Base-by-base conservation (phyloP, 306 rosid genomes). In the Begonia peltatifolia region DNA sequence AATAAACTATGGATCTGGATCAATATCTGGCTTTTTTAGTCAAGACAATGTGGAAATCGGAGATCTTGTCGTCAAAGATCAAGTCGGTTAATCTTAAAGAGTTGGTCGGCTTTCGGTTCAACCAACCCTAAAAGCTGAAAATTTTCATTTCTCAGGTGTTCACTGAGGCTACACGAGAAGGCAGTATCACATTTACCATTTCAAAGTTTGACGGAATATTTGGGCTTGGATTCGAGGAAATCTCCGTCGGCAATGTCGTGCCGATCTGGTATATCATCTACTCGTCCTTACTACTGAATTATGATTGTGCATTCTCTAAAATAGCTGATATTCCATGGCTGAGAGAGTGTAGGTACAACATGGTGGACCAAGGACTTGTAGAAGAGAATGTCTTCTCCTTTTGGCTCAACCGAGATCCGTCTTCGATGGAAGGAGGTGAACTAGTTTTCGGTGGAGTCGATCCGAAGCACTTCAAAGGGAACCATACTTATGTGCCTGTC, bases 191-290 rank as follows among this genome's bases (percentile, higher is more conserved):
- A 16, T 87, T 87, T 69, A 65, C 84, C 53, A 38, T 83, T 36
- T 77, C 79, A 0, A 83, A 80, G 78, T 87, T 87, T 68, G 96
- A 87, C 67, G 94, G 96, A 55, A 51, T 87, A 66, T 59, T 87
- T 13, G 96, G 96, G 42, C 96, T 87, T 54, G 96, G 90, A n/a
- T 87, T 87, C 71, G 87, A 87, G 71, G 87, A 81, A 74, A 80
- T 87, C 62, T 87, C 96, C 1, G 94, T 81, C 55, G 79, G 18
- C 59, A 71, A 76, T 62, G 79, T 74, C 54, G 78, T 79, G 57
- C 96, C 94, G 46, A 71, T 87, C 44, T 87, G 94, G 96, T 87
- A 79, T 47, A 52, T 59, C 53, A 54, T 58, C 51, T 57, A 53
- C 66, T 75, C 46, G 15, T 60, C 60, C 38, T 30, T 7, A 30